Base-by-base conservation (phyloP, 31 red algal species). In the Endocladia muricata region DNA sequence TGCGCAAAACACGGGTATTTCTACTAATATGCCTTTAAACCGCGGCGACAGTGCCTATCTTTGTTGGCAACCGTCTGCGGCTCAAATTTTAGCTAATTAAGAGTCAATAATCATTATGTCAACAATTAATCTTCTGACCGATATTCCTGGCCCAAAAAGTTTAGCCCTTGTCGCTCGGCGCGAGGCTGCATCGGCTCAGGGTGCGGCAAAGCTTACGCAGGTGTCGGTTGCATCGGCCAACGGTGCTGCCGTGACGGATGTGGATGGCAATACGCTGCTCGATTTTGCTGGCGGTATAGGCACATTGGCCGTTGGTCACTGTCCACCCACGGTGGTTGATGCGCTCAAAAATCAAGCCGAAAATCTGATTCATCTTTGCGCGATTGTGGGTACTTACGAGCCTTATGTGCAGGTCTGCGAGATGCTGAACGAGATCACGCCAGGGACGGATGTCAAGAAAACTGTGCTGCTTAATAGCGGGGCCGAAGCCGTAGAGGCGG, bases 381-480 rank as follows among this genome's bases (percentile, higher is more conserved):
- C 94, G 39, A 69, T 98, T 3, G 94, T 85, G 55, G 90, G 94
- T 66, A 98, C 78, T 40, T 81, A 81, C 7, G 84, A 85, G 26
- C 95, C 94, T 40, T 85, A 49, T 22, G 39, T 73, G 41, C n/a
- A n/a, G n/a, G n/a, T n/a, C n/a, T n/a, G n/a, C n/a, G n/a, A n/a
- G n/a, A 60, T 98, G 36, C 91, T 91, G 1, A 48, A 88, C 34
- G 89, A 77, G 86, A 67, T 98, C 17, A 87, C 88, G 11, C 40
- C 76, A 37, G 75, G 88, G 76, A 94, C 95, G 21, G 72, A 69
- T 8, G 95, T 86, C 9, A 91, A 98, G 29, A 83, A 81, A 60
- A 86, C 84, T 6, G 94, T 98, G 74, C 92, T 98, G 69, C 91
- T 86, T 68, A 98, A 94, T 48, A 94, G 91, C 25, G 95, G 95